A percentile compares a stretch with the other conserved stretches of the same genome.
Conservation (phyloP, 371 early-diverging fungal species). For the Nematocida major region DNA sequence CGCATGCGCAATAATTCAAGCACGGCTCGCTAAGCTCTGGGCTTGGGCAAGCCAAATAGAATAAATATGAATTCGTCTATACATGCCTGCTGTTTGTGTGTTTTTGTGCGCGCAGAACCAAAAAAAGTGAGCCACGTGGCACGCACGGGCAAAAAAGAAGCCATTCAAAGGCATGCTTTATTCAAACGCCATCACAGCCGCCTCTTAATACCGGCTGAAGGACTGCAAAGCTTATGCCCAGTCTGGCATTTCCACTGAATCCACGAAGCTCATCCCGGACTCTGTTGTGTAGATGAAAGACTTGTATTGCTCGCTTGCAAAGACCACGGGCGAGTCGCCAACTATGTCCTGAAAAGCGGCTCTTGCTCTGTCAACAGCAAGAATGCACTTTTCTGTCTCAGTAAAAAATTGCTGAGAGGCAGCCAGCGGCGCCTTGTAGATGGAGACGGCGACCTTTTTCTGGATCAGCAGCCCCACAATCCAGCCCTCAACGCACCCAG, state of each 20-base stretch:
- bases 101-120: too few species aligned
- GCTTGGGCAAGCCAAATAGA: too few species aligned
- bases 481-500: neutral
- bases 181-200: too few species aligned
- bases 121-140: too few species aligned
- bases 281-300: slow-evolving; percentile 6
- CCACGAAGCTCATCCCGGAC: neutral
- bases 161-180: too few species aligned
- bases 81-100: too few species aligned
- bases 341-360: neutral
- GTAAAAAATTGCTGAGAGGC: neutral
- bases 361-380: neutral
- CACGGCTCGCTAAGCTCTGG: neutral
- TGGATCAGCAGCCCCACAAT: neutral
- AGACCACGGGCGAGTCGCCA: neutral
- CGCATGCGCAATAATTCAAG: neutral
- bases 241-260: neutral
- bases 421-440: neutral
- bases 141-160: too few species aligned
- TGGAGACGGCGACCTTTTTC: neutral
- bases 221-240: neutral
- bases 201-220: neutral
- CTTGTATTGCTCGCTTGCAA: slow-evolving; percentile 1
- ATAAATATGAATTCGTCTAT: too few species aligned
- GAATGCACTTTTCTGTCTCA: slow-evolving; percentile 19